phyloP scores from a whole-genome alignment of 164 flowering plant genomes.

The Vitis rupestris region DNA sequence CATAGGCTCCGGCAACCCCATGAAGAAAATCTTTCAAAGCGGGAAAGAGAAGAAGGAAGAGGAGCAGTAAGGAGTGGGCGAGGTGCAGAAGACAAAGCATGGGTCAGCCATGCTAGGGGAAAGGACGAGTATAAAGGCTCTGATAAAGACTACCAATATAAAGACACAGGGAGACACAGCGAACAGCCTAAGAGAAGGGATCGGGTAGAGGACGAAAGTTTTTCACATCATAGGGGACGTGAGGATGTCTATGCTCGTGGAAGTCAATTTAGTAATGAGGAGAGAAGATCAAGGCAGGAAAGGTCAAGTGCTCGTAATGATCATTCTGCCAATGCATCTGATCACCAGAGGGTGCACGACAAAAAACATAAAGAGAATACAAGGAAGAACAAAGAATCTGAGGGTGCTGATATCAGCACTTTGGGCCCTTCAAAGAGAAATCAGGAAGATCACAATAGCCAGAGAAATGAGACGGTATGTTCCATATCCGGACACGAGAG shows the following conservation, averaged over 20 bases:
- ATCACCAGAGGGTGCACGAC: slow-evolving; percentile 50
- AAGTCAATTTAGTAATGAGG: slow-evolving; percentile 45
- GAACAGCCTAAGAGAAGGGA: slow-evolving; percentile 68
- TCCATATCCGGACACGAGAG: slow-evolving; percentile 8
- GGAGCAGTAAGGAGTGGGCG: slow-evolving; percentile 49
- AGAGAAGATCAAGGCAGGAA: slow-evolving; percentile 65
- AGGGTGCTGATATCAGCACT: slow-evolving; percentile 35
- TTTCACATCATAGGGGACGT: slow-evolving; percentile 55
- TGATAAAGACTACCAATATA: slow-evolving; percentile 56
- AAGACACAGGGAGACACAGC: slow-evolving; percentile 53
- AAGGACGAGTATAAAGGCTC: slow-evolving; percentile 65
- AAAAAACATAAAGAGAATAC: slow-evolving; percentile 49
- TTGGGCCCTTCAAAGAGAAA: slow-evolving; percentile 41
- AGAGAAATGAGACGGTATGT: slow-evolving; percentile 63
- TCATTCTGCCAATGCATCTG: slow-evolving; percentile 37
- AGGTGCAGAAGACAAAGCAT: slow-evolving; percentile 56
- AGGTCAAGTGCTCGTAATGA: slow-evolving; percentile 55
- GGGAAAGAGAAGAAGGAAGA: slow-evolving; percentile 72
- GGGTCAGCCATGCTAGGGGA: slow-evolving; percentile 49
- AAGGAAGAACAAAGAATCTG: slow-evolving; percentile 58
- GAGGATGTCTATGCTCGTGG: slow-evolving; percentile 64
- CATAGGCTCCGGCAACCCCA: slow-evolving; percentile 55
- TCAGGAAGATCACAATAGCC: slow-evolving; percentile 54
- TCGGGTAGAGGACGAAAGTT: slow-evolving; percentile 50
- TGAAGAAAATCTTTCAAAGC: slow-evolving; percentile 51